A percentile compares a stretch with the other conserved stretches of the same genome.
phyloP scores from a whole-genome alignment of 805 yeast species.

The Osmozyma mogii region DNA sequence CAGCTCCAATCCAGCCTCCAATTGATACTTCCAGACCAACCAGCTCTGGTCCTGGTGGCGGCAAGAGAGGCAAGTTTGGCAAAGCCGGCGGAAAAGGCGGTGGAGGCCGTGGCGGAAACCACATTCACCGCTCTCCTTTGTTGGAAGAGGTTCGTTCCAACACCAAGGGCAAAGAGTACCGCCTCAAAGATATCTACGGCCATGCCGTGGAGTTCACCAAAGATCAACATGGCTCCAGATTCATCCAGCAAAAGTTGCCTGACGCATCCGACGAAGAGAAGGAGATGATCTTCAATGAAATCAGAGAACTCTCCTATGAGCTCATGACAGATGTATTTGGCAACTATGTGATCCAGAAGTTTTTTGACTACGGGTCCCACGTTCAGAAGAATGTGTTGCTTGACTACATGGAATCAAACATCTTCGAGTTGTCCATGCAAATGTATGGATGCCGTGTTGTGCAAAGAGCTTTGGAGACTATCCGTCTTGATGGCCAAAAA shows the following conservation, averaged over 20 bases:
- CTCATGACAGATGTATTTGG: constrained; percentile 97
- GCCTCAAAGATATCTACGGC: constrained; percentile 69
- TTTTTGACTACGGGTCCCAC: constrained; percentile 72
- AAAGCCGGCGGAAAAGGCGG: constrained; percentile 10
- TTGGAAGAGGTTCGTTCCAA: constrained; percentile 79
- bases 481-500: constrained; percentile 57
- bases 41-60: no score
- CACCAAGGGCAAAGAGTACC: constrained; percentile 47
- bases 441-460: constrained; percentile 99
- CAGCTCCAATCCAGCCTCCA: no score
- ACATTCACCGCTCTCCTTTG: constrained; percentile 66
- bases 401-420: constrained; percentile 64
- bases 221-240: constrained; percentile 96
- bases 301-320: constrained; percentile 63
- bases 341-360: constrained; percentile 92
- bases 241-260: constrained; percentile 83
- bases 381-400: constrained; percentile 65
- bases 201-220: constrained; percentile 86
- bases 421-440: constrained; percentile 72
- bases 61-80: constrained; percentile 8
- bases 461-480: constrained; percentile 81
- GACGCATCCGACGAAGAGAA: constrained; percentile 58
- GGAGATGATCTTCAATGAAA: constrained; percentile 77
- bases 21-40: no score
- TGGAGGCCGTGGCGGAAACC: constrained; percentile 24